Base-by-base conservation (phyloP, 345 rosid genomes). In the Linum tenue region DNA sequence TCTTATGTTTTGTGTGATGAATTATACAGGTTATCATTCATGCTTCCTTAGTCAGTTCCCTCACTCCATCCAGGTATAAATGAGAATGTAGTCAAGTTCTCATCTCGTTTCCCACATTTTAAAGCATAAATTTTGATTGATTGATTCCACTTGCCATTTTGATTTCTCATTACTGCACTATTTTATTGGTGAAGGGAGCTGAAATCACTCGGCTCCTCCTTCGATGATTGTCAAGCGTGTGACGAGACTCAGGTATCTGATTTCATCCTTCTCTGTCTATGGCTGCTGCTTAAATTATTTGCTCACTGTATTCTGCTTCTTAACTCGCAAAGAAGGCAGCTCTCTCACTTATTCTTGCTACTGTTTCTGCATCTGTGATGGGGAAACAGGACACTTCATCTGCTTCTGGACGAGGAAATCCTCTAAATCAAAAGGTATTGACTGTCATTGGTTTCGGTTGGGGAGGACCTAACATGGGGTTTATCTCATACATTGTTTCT, bases 381-480 rank as follows among this genome's bases (percentile, higher is more conserved):
- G 70, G 87, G 80, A 15, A 70, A 56, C 68, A 60, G 68, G 69
- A 62, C 35, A 7, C 17, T 38, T 44, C 70, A 70, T 75, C 87
- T 36, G 67, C 68, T 14, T 65, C 78, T 66, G 69, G 81, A 65
- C 67, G 58, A 39, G 68, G 67, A 65, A 71, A 71, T 55, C 76
- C 67, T 77, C 74, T 68, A 16, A 79, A 73, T 72, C 82, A 77
- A 35, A 85, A 83, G 92, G 94, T 92, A 70, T 59, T 71, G 41
- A 44, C 37, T 53, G 39, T 53, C 64, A 37, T 64, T 39, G 60
- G 41, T 69, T 37, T 48, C 60, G 40, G 62, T 69, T 68, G 39
- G 22, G 22, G 31, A 42, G 12, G 64, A 50, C 53, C 15, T 75
- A 43, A 5, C 15, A 35, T 5, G 58, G 65, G 61, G 31, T 22